Evolutionary conservation across 495 filamentous ascomycete genomes (phyloP), one percentile per base, ranked within the genome.

Genomic region (Recurvomyces mirabilis): DNA sequence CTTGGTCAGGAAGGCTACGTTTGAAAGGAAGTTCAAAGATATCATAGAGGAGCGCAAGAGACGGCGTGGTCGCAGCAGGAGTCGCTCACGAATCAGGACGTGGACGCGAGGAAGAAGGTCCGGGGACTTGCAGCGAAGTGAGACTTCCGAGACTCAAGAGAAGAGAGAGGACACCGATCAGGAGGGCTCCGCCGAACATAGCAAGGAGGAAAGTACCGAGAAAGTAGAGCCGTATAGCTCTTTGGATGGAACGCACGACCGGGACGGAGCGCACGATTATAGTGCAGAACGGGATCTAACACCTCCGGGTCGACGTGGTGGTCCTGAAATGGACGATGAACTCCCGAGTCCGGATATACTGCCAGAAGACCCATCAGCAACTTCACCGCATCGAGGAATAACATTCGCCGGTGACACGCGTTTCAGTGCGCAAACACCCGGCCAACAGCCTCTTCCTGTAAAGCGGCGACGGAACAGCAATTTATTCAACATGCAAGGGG

Each of bases 1-100:
- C 11, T 63, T 76, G 23, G 72, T 81, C 9, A 68, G 85, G 21
- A 81, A 77, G 58, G 69, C 70, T 52, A 79, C 73, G 6, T 93
- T 93, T 53, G 79, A 87, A 58, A 60, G 58, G 9, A 75, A 77
- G 40, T 79, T 87, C 55, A 56, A 73, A 41, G 62, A 68, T 26
- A 67, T 84, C 31, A 70, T 77, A 12, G 62, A 70, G 39, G 70
- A 70, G 43, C 40, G 51, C 9, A 33, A 47, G 15, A 65, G 63
- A 12, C 10, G 42, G 22, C 4, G 38, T 53, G 58, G 46, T 51
- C 57, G 58, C 20, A 17, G 55, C 39, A 25, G 46, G 60, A 38
- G 50, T 45, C 0, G 55, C 51, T 19, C 3, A 9, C 18, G 47
- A 25, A 14, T 35, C 14, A 36, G 37, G 40, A 44, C 14, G 1